Conservation (phyloP, 805 yeast species). For the Metschnikowia bowlesiae region DNA sequence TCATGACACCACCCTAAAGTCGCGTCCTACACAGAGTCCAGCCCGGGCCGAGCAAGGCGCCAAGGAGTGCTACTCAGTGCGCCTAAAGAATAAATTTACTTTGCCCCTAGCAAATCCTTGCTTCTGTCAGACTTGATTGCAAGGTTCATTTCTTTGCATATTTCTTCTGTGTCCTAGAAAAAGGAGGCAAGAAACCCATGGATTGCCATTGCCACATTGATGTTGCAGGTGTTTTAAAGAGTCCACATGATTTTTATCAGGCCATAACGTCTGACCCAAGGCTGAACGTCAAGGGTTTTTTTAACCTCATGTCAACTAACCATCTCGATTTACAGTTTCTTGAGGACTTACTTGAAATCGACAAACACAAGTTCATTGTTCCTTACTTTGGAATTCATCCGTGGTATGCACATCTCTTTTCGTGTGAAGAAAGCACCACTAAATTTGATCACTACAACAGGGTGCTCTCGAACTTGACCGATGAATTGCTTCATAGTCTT, state of each 20-base stretch:
- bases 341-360: constrained; percentile 15
- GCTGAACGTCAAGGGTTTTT: constrained; percentile 3
- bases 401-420: constrained; percentile 75
- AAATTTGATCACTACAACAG: constrained; percentile 53
- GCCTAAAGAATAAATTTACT: neutral
- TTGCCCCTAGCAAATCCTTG: neutral
- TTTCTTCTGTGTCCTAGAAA: neutral
- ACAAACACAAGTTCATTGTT: constrained; percentile 18
- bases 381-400: constrained; percentile 83
- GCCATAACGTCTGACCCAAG: constrained; percentile 4
- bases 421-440: constrained; percentile 20
- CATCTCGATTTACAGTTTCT: constrained; percentile 29
- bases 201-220: constrained; percentile 35
- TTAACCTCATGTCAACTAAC: constrained; percentile 39
- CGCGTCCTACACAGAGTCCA: neutral
- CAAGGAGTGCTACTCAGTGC: neutral
- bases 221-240: constrained; percentile 9
- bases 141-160: neutral
- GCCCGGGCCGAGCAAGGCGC: neutral
- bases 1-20: neutral
- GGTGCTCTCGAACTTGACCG: constrained; percentile 44
- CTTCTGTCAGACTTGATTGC: neutral
- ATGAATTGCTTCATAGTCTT: constrained; percentile 40
- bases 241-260: constrained; percentile 5
- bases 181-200: constrained; percentile 6